Base-by-base conservation (phyloP, 305 asterid genomes). In the Andrographis paniculata region DNA sequence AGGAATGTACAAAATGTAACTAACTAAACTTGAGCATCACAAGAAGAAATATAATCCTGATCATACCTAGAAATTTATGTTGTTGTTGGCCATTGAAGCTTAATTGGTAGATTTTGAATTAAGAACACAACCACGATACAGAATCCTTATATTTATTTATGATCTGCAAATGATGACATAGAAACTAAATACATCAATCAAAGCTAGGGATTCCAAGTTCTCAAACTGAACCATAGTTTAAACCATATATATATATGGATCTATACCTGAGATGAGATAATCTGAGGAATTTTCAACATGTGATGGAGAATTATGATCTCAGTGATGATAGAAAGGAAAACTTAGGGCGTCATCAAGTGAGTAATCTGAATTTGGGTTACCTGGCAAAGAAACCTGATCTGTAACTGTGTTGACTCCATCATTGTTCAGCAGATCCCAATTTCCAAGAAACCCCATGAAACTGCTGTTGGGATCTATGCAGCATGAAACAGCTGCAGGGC, bases 401-500 rank as follows among this genome's bases (percentile, higher is more conserved):
- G 59, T 49, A 35, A 48, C 44, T 59, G 67, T 1, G 45, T n/a
- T n/a, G 5, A 13, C 12, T 15, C 21, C 63, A 41, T 64, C 51
- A 62, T 43, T 58, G 67, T 35, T 57, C 48, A 53, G 14, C 58
- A 59, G 20, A 17, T 70, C 76, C 80, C 76, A 67, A 63, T 54
- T 65, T 57, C 72, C 85, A 8, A 67, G 56, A 63, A 67, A 53
- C 12, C 72, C 79, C 67, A 62, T 42, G 64, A 67, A 65, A 60
- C 13, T 62, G 22, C 33, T 56, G 52, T 11, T 48, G 40, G 65
- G 44, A 53, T 55, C 69, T 21, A 49, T 14, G 50, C 47, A 33
- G 14, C 36, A 17, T 12, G 63, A 31, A 23, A 21, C 42, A 13
- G 61, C 44, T 42, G 18, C 28, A 20, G 48, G 21, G 27, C 23